Conservation (phyloP, 352 stramenopile species). For the Phytophthora agathidicida region DNA sequence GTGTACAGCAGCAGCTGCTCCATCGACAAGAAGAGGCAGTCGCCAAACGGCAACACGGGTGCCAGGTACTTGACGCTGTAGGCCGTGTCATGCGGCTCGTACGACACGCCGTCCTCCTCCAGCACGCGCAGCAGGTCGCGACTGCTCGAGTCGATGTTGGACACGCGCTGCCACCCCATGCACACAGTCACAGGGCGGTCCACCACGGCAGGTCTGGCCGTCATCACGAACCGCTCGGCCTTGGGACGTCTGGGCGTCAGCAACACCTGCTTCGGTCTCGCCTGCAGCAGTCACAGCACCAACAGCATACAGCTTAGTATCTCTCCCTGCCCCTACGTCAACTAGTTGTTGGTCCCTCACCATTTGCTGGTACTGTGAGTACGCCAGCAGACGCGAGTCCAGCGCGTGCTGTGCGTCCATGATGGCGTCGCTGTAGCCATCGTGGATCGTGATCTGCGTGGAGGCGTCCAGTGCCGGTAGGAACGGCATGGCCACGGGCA, state of each 20-base stretch:
- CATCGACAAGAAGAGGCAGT: conserved; percentile 90
- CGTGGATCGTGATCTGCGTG: conserved; percentile 86
- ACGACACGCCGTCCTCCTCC: conserved; percentile 87
- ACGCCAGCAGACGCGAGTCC: conserved; percentile 80
- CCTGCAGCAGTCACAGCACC: conserved; percentile 32
- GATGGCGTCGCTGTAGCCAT: conserved; percentile 82
- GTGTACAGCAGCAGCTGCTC: conserved; percentile 87
- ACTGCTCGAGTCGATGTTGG: conserved; percentile 72
- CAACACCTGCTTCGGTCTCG: conserved; percentile 58
- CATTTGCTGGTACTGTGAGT: conserved; percentile 87
- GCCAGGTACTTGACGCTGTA: conserved; percentile 91
- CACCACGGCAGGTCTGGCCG: conserved; percentile 63
- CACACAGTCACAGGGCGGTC: conserved; percentile 82
- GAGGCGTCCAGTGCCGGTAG: conserved; percentile 80
- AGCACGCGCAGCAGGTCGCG: conserved; percentile 77
- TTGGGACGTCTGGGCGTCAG: conserved; percentile 65
- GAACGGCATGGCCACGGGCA: conserved; percentile 64
- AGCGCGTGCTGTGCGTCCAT: conserved; percentile 73
- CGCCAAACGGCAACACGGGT: conserved; percentile 78
- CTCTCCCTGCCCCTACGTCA: no score
- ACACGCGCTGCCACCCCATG: conserved; percentile 87
- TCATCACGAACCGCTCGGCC: conserved; percentile 57
- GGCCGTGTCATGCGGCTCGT: conserved; percentile 83
- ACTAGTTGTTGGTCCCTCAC: no score
- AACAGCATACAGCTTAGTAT: conserved; percentile 1